Evolutionary conservation across 1,284 basidiomycete genomes (phyloP).

Genomic region (Ganoderma lingzhi): DNA sequence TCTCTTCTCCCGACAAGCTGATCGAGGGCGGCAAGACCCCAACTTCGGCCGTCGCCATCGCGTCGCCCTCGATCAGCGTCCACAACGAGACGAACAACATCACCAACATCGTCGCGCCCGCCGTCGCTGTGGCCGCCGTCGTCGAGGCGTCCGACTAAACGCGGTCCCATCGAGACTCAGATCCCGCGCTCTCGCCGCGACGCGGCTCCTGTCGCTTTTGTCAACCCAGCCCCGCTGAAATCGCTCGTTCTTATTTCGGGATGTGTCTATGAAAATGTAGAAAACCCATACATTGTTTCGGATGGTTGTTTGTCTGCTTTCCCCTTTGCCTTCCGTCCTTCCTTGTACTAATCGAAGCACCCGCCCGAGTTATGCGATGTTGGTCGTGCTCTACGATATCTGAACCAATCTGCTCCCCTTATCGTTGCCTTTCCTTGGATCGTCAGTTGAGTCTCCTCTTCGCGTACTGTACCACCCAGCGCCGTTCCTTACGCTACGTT

Average conservation of each 20-base stretch:
- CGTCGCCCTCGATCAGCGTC: neutral
- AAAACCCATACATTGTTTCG: neutral
- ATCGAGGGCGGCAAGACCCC: neutral
- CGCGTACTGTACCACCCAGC: too few species aligned
- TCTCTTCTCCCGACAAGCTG: neutral
- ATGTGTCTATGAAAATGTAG: neutral
- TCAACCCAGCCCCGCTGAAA: neutral
- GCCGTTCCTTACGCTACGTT: too few species aligned
- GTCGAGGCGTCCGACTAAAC: neutral
- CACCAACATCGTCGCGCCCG: neutral
- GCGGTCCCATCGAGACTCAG: neutral
- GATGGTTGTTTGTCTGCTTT: neutral
- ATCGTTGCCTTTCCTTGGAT: too few species aligned
- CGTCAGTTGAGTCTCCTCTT: too few species aligned
- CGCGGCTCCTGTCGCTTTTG: neutral
- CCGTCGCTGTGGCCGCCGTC: neutral
- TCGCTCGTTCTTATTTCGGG: neutral
- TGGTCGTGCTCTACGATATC: too few species aligned
- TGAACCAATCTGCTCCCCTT: too few species aligned
- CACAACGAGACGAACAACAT: constrained; percentile 1
- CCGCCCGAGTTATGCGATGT: too few species aligned
- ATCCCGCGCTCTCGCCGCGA: neutral
- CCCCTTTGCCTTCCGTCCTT: neutral
- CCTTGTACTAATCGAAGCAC: too few species aligned
- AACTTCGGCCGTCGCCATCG: neutral